Evolutionary conservation across 805 yeast species (phyloP).

Genomic region (Ogataea pilisensis): DNA sequence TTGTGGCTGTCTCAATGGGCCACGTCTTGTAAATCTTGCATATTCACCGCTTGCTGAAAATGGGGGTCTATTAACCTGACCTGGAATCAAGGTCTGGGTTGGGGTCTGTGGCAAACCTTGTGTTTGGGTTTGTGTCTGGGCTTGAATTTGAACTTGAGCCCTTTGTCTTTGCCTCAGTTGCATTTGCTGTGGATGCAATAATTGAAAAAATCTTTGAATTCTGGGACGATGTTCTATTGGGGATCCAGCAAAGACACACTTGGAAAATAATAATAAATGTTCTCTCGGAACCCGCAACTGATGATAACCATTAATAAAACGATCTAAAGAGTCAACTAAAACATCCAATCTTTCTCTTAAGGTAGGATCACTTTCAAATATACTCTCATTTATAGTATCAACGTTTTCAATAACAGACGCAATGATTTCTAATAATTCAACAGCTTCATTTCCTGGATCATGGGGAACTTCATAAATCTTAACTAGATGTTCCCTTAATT

Average conservation of each 20-base stretch:
- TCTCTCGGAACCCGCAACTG: slow-evolving; percentile 23
- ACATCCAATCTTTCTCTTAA: slow-evolving; percentile 24
- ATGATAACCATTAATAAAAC: slow-evolving; percentile 28
- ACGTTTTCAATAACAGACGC: slow-evolving; percentile 24
- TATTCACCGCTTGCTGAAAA: not conserved
- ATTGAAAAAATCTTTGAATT: slow-evolving; percentile 30
- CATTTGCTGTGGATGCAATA: slow-evolving; percentile 9
- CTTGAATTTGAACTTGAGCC: slow-evolving; percentile 3
- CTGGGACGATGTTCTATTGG: slow-evolving; percentile 29
- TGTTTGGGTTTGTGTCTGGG: not conserved
- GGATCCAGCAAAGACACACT: slow-evolving; percentile 27
- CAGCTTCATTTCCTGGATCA: slow-evolving; percentile 29
- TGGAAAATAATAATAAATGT: slow-evolving; percentile 28
- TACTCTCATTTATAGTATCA: slow-evolving; percentile 15
- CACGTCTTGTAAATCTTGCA: not conserved
- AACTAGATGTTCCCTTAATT: slow-evolving; percentile 64
- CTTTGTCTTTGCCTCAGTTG: slow-evolving; percentile 9
- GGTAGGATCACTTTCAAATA: slow-evolving; percentile 17
- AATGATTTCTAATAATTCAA: slow-evolving; percentile 29
- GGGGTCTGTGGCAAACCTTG: not conserved
- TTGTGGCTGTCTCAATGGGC: not conserved
- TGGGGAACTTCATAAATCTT: slow-evolving; percentile 30
- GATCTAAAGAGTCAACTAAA: slow-evolving; percentile 26
- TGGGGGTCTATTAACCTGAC: slow-evolving; percentile 2
- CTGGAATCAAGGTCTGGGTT: slow-evolving; percentile 2